Evolutionary conservation across 2,329 filamentous ascomycete genomes (phyloP), one percentile per base, ranked within the genome.

Genomic region (Fusarium caatingaense): DNA sequence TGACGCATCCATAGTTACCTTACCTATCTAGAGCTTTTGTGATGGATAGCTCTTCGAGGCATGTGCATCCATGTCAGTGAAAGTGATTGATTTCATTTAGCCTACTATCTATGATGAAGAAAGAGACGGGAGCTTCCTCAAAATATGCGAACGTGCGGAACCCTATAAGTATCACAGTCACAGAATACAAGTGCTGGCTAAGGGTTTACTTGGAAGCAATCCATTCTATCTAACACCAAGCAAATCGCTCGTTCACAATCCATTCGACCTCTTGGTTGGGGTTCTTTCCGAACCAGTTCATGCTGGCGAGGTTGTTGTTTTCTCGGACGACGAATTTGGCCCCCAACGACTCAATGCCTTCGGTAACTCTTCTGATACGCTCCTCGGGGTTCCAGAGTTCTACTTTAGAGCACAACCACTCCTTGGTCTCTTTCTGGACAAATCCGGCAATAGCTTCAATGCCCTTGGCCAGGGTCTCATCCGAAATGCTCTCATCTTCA

Each of bases 381-480:
- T 87, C 82, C 6, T 86, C 86, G 0, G 94, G 94, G 76, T 96
- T 97, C 95, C 95, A 98, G 54, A 95, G 83, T 77, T 94, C 87
- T 6, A 97, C 88, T 47, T 88, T 85, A 42, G 85, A 83, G 81
- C 93, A 88, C 46, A 87, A 83, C 91, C 93, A 97, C 60, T 88
- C 83, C 5, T 83, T 80, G 3, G 94, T 94, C 79, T 97, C 89
- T 11, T 80, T 80, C 74, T 91, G 89, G 7, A 93, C 94, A 46
- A 89, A 83, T 44, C 82, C 79, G 46, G 97, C 77, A 27, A 97
- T 85, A 5, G 87, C 86, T 40, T 85, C 83, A 63, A 97, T 82
- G 0, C 86, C 85, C 18, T 82, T 79, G 1, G 79, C 78, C 47
- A 91, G 81, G 41, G 85, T 82, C 7, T 80, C 78, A 7, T 82